These are phyloP conservation scores for Apophysomyces sp. DNA, from an alignment of 371 early-diverging fungal genomes.

Conservation along the genomic window DNA sequence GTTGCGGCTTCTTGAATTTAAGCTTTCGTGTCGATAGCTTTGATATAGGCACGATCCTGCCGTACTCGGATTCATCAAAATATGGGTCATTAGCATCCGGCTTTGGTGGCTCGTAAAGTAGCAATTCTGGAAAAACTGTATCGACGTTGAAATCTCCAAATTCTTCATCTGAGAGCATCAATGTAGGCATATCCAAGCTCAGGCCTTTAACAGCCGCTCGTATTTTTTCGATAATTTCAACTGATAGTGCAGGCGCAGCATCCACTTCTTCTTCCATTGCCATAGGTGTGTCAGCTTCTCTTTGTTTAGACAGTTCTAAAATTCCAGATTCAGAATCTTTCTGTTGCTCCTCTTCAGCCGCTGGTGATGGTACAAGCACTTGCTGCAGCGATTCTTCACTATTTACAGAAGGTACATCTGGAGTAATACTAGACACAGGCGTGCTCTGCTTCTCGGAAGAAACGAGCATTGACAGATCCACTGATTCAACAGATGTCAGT, in stretches of 20 bases:
- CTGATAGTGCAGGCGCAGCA: slow-evolving; percentile 10
- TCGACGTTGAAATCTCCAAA: slow-evolving; percentile 29
- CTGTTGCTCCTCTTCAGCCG: neutral
- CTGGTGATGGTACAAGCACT: neutral
- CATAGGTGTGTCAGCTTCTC: neutral
- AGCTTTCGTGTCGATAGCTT: slow-evolving; percentile 43
- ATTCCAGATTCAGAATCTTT: neutral
- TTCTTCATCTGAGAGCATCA: slow-evolving; percentile 16
- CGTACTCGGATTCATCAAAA: slow-evolving; percentile 42
- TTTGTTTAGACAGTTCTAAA: neutral
- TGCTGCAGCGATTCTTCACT: neutral
- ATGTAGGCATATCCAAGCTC: slow-evolving; percentile 11
- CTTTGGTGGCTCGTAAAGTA: slow-evolving; percentile 49
- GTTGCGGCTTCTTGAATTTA: slow-evolving; percentile 35
- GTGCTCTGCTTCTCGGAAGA: neutral
- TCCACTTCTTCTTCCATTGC: neutral
- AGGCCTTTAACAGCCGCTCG: slow-evolving; percentile 10
- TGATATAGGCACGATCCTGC: slow-evolving; percentile 37
- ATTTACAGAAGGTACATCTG: neutral
- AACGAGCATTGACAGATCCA: neutral
- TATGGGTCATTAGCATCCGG: slow-evolving; percentile 48
- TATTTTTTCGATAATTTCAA: slow-evolving; percentile 9
- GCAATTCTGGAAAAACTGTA: slow-evolving; percentile 44
- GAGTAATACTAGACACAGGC: neutral
- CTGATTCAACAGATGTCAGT: neutral